Evolutionary conservation across 352 stramenopile genomes (phyloP).

Genomic region (Phytophthora crassamura): DNA sequence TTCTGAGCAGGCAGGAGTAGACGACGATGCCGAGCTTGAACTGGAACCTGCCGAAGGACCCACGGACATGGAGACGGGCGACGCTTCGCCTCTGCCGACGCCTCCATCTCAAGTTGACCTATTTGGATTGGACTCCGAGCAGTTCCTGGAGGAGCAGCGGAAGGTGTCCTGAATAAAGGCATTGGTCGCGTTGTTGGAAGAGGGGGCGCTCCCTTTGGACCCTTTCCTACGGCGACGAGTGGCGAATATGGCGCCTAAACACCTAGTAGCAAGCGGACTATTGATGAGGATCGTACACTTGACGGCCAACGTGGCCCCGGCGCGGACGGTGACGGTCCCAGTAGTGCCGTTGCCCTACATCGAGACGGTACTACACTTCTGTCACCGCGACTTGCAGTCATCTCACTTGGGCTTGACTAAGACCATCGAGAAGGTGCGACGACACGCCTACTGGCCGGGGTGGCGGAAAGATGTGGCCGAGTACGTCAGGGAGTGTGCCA

Average conservation of each 20-base stretch:
- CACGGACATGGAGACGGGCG: no score
- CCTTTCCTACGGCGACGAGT: background rate
- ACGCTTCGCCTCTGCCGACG: background rate
- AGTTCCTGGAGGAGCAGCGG: background rate
- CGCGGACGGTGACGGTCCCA: background rate
- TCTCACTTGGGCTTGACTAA: background rate
- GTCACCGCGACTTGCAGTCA: conserved; percentile 6
- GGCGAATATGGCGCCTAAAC: background rate
- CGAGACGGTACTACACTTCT: conserved; percentile 11
- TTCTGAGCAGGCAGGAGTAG: no score
- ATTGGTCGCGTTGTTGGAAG: background rate
- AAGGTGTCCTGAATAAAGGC: conserved; percentile 1
- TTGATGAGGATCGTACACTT: background rate
- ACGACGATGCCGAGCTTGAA: no score
- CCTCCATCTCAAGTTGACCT: background rate
- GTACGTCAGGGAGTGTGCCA: background rate
- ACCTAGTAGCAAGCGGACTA: background rate
- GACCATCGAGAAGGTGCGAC: background rate
- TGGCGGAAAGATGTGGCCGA: conserved; percentile 7
- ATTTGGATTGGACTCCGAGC: background rate
- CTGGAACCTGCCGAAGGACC: background rate
- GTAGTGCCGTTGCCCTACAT: background rate
- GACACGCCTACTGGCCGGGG: conserved; percentile 6
- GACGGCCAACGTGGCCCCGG: background rate
- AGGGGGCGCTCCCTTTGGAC: background rate